Base-by-base conservation (phyloP, 2,329 filamentous ascomycete species). In the Ceratocystis albifundus region DNA sequence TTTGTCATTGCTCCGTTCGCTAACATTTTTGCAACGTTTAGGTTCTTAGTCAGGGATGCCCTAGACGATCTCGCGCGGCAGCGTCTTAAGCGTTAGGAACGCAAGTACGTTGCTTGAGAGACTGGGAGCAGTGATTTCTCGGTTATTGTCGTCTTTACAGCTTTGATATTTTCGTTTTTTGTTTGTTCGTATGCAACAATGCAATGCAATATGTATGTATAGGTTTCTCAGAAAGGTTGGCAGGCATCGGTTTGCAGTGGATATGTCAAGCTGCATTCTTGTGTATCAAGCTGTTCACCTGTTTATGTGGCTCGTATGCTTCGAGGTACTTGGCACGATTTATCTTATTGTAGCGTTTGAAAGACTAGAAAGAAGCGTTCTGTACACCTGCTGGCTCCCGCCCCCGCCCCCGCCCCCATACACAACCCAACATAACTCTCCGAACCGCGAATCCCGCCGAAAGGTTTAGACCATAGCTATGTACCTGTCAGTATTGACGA, bases 21-120 rank as follows among this genome's bases (percentile, higher is more conserved):
- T 64, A 30, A 46, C 36, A 20, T 32, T 41, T 12, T 41, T 12
- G 20, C 57, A 15, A 32, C 28, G 62, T 20, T 1, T 15, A 96
- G 92, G 72, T 97, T 96, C 75, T 78, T 97, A 69, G 78, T 96
- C 69, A 92, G 85, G 75, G 92, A 96, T 75, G 85, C 90, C 3
- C 84, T 88, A 72, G 88, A 95, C 71, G 92, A 96, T 71, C 81
- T 96, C 71, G 83, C 88, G 53, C 82, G 82, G 48, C 63, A 65
- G 20, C 63, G 66, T 41, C 28, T 68, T n/a, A 66, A 66, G 65
- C 57, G 64, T 44, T 69, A 69, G 61, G 46, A 63, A 62, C 41
- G 62, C 57, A 48, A 44, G 2, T n/a, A 59, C 64, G 36, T 53
- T 57, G 44, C 36, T 30, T 64, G 44, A 50, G 25, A 28, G 53